Percentiles rank a stretch among this genome's conserved stretches.
Evolutionary conservation across 805 yeast species (phyloP).

Genomic region (Myxozyma udenii): DNA sequence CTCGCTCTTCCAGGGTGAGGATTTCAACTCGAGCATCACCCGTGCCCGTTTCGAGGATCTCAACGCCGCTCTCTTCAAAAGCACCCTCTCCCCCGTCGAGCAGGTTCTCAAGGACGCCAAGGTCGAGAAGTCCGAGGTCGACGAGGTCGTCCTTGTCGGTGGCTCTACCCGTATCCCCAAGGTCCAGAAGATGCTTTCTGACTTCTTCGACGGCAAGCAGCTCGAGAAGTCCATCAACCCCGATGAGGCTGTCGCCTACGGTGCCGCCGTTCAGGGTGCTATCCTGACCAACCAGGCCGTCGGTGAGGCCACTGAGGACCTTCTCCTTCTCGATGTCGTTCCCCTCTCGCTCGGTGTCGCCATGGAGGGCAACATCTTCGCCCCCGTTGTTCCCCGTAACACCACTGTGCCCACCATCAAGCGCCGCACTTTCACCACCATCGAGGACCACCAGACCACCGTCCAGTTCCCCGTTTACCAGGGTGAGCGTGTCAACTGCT

Average conservation of each 20-base stretch:
- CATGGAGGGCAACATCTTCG: slow-evolving; percentile 99
- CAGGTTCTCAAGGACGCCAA: slow-evolving; percentile 91
- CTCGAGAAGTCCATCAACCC: slow-evolving; percentile 97
- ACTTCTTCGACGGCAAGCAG: slow-evolving; percentile 95
- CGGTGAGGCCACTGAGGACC: slow-evolving; percentile 89
- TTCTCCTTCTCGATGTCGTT: slow-evolving; percentile 92
- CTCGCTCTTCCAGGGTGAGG: slow-evolving; percentile 92
- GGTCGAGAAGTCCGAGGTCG: slow-evolving; percentile 76
- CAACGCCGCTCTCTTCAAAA: slow-evolving; percentile 88
- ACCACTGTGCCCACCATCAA: slow-evolving; percentile 98
- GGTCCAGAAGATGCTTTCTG: slow-evolving; percentile 90
- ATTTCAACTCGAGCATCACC: slow-evolving; percentile 87
- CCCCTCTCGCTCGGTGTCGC: slow-evolving; percentile 99
- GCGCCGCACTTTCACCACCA: slow-evolving; percentile 98
- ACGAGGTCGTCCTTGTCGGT: slow-evolving; percentile 96
- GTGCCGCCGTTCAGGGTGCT: slow-evolving; percentile 99
- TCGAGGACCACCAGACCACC: slow-evolving; percentile 97
- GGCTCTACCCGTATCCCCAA: slow-evolving; percentile 99
- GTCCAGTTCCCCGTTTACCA: slow-evolving; percentile 99
- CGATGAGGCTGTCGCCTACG: slow-evolving; percentile 99
- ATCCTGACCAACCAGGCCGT: slow-evolving; percentile 90
- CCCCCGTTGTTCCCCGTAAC: slow-evolving; percentile 99
- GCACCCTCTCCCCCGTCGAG: slow-evolving; percentile 91
- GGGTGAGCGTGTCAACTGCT: slow-evolving; percentile 99
- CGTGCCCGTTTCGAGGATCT: slow-evolving; percentile 98